Base-by-base conservation (phyloP, 2,329 filamentous ascomycete species). In the Ophiostoma fasciatum region DNA sequence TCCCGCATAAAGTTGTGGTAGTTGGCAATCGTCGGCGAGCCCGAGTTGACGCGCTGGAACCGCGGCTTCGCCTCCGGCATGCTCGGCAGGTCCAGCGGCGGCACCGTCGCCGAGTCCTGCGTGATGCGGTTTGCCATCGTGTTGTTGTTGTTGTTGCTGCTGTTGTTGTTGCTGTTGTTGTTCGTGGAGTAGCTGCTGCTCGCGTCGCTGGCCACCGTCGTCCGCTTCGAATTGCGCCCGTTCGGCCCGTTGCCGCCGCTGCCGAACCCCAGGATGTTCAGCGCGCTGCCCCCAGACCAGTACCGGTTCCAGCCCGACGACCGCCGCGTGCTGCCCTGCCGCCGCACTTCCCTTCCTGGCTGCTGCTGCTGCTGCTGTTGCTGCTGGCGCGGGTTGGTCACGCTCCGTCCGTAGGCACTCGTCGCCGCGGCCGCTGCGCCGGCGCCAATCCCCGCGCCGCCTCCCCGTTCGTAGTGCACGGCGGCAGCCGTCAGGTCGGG, bases 281-380 rank as follows among this genome's bases (percentile, higher is more conserved):
- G 57, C 7, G 75, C 69, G 45, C 77, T 80, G 36, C 78, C 79
- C 34, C 77, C 78, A 12, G 78, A 81, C 70, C 80, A 84, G 56
- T 83, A 84, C 36, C 72, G 63, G 53, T 82, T 82, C 79, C 79
- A 84, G 32, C 78, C 78, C 4, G 78, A 82, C 47, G 76, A 82
- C 49, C 72, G 65, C 37, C 74, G 64, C 15, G 62, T 58, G 30
- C 56, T 57, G 33, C 61, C 64, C 33, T 65, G 51, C 35, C 47
- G 45, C 31, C 56, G 43, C 42, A 48, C 13, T 36, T 51, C 56
- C 42, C 42, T 45, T 41, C 37, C 58, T 42, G 52, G 52, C 50
- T 21, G 40, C 38, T 31, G 37, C 11, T 21, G 28, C 13, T 23
- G 32, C 33, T 28, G 30, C 20, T 19, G 31, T 17, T 31, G 13